Conservation (phyloP, 768 basidiomycete species). For the Podaxis mareebaensis region DNA sequence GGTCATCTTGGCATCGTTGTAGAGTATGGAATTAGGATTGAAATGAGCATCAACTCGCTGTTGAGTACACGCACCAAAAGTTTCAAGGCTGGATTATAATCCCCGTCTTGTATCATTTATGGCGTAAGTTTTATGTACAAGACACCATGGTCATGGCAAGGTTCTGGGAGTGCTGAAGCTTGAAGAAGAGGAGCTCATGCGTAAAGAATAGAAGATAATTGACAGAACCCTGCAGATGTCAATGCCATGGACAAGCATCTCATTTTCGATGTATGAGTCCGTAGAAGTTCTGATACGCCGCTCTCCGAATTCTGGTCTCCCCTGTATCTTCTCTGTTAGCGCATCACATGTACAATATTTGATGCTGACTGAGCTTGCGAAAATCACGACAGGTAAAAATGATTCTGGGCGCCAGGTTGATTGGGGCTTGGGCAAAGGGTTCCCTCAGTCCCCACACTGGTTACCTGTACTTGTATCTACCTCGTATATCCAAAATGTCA, state of each 20-base stretch:
- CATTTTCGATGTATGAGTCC: not conserved
- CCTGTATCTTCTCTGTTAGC: conserved; percentile 2
- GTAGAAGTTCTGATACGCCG: conserved; percentile 15
- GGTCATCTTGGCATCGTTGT: not conserved
- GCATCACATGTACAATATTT: conserved; percentile 8
- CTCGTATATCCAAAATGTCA: conserved; percentile 2
- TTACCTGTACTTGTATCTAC: not conserved
- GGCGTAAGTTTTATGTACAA: not conserved
- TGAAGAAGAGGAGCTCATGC: not conserved
- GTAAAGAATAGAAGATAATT: not conserved
- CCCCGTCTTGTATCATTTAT: no score
- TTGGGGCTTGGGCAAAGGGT: conserved; percentile 17
- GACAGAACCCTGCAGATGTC: conserved; percentile 1
- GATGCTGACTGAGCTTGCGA: conserved; percentile 15
- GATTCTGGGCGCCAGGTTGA: not conserved
- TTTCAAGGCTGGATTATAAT: not conserved
- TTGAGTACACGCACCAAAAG: not conserved
- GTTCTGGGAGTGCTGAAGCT: not conserved
- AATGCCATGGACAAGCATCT: not conserved
- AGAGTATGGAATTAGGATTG: not conserved
- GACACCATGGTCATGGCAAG: not conserved
- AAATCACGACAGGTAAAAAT: conserved; percentile 7
- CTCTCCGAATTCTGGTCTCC: conserved; percentile 11
- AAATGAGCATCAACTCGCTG: not conserved
- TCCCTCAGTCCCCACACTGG: not conserved